Conservation (phyloP, 2,329 filamentous ascomycete genomes). For the Coleophoma eucalyptorum region DNA sequence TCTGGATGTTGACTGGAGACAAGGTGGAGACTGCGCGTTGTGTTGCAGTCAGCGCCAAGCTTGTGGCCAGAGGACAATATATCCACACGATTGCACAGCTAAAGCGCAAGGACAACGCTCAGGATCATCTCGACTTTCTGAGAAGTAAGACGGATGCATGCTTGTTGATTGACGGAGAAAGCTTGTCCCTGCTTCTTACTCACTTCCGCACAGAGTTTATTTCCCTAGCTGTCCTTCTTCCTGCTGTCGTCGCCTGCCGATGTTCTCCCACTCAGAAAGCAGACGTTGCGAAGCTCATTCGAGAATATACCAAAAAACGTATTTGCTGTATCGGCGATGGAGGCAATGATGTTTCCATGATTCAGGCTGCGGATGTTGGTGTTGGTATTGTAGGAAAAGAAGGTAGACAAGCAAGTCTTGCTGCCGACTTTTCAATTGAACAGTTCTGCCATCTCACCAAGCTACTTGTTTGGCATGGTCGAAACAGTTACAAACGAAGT, state of each 20-base stretch:
- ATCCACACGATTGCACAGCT: conserved; percentile 91
- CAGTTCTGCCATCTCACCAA: conserved; percentile 96
- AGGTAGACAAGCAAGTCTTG: conserved; percentile 88
- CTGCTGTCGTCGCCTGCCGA: conserved; percentile 91
- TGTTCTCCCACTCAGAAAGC: conserved; percentile 98
- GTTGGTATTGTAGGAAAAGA: conserved; percentile 98
- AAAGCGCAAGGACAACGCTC: conserved; percentile 77
- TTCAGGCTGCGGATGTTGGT: conserved; percentile 95
- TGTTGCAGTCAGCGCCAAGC: conserved; percentile 90
- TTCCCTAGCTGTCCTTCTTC: conserved; percentile 78
- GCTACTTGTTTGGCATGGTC: conserved; percentile 96
- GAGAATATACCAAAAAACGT: conserved; percentile 86
- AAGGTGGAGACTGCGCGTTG: conserved; percentile 97
- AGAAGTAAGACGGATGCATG: conserved; percentile 83
- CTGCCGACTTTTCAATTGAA: conserved; percentile 94
- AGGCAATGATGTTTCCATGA: conserved; percentile 98
- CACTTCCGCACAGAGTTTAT: conserved; percentile 86
- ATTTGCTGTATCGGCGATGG: conserved; percentile 98
- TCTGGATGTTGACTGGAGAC: conserved; percentile 99
- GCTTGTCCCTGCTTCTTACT: conserved; percentile 75
- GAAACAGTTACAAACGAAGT: conserved; percentile 93
- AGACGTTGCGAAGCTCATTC: conserved; percentile 86
- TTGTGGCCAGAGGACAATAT: conserved; percentile 90
- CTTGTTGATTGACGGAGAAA: conserved; percentile 92
- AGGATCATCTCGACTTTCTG: conserved; percentile 85